Evolutionary conservation across 805 yeast species (phyloP).

Genomic region (Metschnikowia dekortorum): DNA sequence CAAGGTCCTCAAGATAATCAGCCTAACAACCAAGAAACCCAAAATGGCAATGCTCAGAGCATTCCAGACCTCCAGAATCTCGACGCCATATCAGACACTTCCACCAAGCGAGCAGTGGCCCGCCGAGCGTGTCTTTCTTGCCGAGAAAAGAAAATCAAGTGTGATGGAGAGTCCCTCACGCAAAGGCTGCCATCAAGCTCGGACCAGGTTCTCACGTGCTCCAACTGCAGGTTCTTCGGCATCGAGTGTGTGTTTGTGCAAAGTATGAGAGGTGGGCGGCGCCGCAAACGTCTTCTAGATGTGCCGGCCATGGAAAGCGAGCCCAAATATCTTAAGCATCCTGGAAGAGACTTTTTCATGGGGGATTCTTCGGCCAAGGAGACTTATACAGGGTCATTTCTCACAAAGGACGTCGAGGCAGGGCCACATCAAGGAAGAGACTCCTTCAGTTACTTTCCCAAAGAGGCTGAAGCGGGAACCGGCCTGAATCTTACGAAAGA

Average conservation of each 20-base stretch:
- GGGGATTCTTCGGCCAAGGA: not conserved
- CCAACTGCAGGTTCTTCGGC: constrained; percentile 46
- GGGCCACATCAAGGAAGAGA: not conserved
- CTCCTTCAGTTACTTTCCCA: not conserved
- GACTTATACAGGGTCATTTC: not conserved
- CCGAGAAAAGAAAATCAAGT: constrained; percentile 60
- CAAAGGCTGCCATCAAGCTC: not conserved
- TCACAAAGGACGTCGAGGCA: not conserved
- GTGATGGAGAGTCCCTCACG: constrained; percentile 50
- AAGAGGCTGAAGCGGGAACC: not conserved
- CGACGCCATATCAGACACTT: not conserved
- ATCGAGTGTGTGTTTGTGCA: constrained; percentile 53
- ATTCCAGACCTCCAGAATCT: too few relatives aligned
- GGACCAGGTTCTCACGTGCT: constrained; percentile 28
- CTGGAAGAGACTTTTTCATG: not conserved
- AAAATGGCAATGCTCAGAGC: too few relatives aligned
- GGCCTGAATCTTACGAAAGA: not conserved
- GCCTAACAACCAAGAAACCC: not conserved
- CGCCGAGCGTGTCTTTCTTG: constrained; percentile 60
- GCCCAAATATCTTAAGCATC: not conserved
- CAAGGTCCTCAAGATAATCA: too few relatives aligned
- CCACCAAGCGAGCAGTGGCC: constrained; percentile 44
- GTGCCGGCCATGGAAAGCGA: not conserved
- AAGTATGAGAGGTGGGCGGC: constrained; percentile 54
- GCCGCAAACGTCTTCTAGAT: constrained; percentile 26